These are phyloP conservation scores for Eremochloa ophiuroides DNA, from an alignment of 176 grass and related monocot species.

Conservation along the genomic window DNA sequence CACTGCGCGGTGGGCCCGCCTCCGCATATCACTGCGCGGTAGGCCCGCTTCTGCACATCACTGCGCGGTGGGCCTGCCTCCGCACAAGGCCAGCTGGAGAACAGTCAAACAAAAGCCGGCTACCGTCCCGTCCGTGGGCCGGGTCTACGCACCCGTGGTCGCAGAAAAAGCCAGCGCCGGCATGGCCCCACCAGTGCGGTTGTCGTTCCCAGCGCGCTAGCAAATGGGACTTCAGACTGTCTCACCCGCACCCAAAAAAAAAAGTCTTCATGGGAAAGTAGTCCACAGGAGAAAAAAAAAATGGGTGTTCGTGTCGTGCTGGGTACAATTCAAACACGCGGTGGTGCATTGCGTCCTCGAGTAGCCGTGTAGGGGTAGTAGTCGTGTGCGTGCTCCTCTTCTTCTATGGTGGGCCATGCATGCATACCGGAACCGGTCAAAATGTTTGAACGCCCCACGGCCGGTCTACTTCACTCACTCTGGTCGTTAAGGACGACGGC, in stretches of 20 bases:
- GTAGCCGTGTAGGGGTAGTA: too few species aligned
- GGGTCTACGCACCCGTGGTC: neutral
- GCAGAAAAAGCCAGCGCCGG: slow-evolving; percentile 2
- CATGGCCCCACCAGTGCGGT: slow-evolving; percentile 4
- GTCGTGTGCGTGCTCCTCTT: neutral
- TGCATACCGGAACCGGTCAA: neutral
- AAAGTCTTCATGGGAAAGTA: too few species aligned
- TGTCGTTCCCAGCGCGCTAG: neutral
- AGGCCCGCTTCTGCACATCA: too few species aligned
- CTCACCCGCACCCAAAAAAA: too few species aligned
- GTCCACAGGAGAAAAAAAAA: too few species aligned
- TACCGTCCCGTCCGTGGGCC: neutral
- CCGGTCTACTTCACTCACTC: neutral
- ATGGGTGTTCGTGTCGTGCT: neutral
- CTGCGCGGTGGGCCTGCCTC: neutral
- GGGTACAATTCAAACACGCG: neutral
- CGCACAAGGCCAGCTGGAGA: neutral
- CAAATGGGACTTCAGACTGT: too few species aligned
- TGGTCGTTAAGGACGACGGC: neutral
- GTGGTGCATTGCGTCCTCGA: neutral
- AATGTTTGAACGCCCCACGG: neutral
- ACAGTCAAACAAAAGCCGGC: neutral
- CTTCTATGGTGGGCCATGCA: neutral
- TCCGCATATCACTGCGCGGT: neutral
- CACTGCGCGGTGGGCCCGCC: neutral